Evolutionary conservation across 257 asterid genomes (phyloP), one percentile per base, ranked within the genome.

Genomic region (Salvia splendens): DNA sequence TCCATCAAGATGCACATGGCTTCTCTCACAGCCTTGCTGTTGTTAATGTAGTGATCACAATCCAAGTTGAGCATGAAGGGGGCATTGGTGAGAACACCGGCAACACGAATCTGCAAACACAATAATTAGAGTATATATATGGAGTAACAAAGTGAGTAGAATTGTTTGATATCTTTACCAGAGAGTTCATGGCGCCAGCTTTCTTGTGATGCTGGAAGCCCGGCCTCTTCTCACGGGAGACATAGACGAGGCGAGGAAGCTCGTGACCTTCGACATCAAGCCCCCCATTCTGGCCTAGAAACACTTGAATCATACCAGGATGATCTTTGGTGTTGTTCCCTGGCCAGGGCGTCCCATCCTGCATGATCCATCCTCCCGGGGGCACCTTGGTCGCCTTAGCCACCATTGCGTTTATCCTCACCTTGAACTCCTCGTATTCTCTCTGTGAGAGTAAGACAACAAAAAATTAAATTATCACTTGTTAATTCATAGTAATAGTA

Each of bases 1-100:
- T 93, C 99, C 99, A 93, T 90, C 83, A 90, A 71, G 86, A 93
- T 90, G 73, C 99, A 94, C 99, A 94, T 94, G 63, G 99, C 89
- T 68, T 94, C 99, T 67, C 97, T 84, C 32, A 75, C 91, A 50
- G 99, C 99, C 74, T 87, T 91, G 84, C 99, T 94, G 83, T 91
- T 94, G 89, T 94, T 94, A 50, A 91, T 24, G 75, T 94, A 94
- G 66, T 94, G 99, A 75, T 94, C 97, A 69, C 99, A 94, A 45
- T 94, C 99, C 92, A 94, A 84, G 87, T 94, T 94, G 81, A 94
- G 83, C 99, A 94, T 88, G 91, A 91, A 91, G 30, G 99, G 96
- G 45, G 97, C 99, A 80, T 94, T 94, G 55, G 99, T 91, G 50
- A 94, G 99, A 72, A 94, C 97, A 38, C 86, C 99, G 67, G 99